Percentiles rank a stretch among this genome's conserved stretches.
phyloP scores from a whole-genome alignment of 129 eudicot genomes.

The Helichrysum umbraculigerum region DNA sequence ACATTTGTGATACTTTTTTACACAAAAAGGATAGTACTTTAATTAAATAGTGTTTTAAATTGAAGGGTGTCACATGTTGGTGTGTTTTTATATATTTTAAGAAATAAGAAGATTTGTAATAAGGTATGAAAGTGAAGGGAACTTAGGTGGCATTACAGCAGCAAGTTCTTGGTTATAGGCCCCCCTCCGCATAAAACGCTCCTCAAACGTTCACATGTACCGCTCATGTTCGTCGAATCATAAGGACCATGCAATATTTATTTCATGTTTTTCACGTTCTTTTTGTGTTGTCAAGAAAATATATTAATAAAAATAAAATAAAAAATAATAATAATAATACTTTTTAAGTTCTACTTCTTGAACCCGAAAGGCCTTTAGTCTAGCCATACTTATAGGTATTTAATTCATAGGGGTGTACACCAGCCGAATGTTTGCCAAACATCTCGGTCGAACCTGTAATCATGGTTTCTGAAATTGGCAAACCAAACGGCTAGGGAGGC shows the following conservation, averaged over 20 bases:
- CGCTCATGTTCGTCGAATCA: conserved; percentile 18
- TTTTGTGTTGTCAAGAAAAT: conserved; percentile 20
- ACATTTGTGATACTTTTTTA: not conserved
- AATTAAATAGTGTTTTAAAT: not conserved
- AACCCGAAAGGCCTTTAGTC: too few relatives aligned
- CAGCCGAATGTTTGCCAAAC: too few relatives aligned
- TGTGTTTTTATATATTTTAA: not conserved
- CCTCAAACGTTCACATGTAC: conserved; percentile 22
- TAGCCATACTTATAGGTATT: too few relatives aligned
- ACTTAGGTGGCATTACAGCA: conserved; percentile 13
- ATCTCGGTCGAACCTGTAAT: too few relatives aligned
- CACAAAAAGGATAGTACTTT: too few relatives aligned
- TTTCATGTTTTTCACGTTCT: conserved; percentile 33
- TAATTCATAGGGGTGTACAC: too few relatives aligned
- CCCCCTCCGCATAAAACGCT: conserved; percentile 22
- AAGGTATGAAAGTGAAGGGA: conserved; percentile 14
- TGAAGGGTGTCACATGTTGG: not conserved
- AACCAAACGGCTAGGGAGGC: too few relatives aligned
- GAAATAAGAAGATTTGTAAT: not conserved
- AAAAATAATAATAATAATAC: too few relatives aligned
- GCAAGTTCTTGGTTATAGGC: conserved; percentile 1
- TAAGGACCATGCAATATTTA: conserved; percentile 8
- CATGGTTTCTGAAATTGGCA: too few relatives aligned
- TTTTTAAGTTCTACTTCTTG: too few relatives aligned
- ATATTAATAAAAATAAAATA: too few relatives aligned